phyloP scores from a whole-genome alignment of 1,139 yeast genomes.

The Pichiaceae sp. region DNA sequence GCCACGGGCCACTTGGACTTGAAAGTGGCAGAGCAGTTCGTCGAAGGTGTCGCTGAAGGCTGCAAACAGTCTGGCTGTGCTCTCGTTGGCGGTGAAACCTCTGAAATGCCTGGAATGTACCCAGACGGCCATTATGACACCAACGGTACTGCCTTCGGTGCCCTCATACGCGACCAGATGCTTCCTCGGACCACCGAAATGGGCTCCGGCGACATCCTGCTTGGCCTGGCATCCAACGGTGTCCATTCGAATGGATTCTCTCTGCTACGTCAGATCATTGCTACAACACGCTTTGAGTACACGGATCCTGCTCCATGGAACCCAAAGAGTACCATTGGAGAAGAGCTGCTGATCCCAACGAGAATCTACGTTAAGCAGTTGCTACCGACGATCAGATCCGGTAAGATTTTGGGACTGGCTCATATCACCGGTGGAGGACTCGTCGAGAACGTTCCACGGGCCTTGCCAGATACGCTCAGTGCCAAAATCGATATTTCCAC shows the following conservation, averaged over 20 bases:
- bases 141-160: conserved; percentile 98
- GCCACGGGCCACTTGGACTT: conserved; percentile 92
- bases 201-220: conserved; percentile 69
- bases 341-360: conserved; percentile 82
- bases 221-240: conserved; percentile 89
- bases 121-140: conserved; percentile 94
- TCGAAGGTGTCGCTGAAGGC: conserved; percentile 93
- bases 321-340: conserved; percentile 65
- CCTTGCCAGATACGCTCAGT: conserved; percentile 70
- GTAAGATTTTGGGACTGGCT: conserved; percentile 76
- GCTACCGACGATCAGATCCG: conserved; percentile 62
- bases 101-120: conserved; percentile 99
- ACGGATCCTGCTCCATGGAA: conserved; percentile 83
- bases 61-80: conserved; percentile 96
- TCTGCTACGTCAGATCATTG: conserved; percentile 89
- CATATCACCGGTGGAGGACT: conserved; percentile 99
- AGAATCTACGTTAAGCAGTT: conserved; percentile 90
- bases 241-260: conserved; percentile 96
- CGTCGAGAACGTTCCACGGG: conserved; percentile 93
- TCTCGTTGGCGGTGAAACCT: conserved; percentile 96
- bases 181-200: conserved; percentile 64
- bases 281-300: conserved; percentile 61
- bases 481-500: conserved; percentile 72
- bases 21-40: conserved; percentile 78
- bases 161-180: conserved; percentile 73